Evolutionary conservation across 2,329 filamentous ascomycete species (phyloP).

Genomic region (Graphilbum ipis-grandicollis): DNA sequence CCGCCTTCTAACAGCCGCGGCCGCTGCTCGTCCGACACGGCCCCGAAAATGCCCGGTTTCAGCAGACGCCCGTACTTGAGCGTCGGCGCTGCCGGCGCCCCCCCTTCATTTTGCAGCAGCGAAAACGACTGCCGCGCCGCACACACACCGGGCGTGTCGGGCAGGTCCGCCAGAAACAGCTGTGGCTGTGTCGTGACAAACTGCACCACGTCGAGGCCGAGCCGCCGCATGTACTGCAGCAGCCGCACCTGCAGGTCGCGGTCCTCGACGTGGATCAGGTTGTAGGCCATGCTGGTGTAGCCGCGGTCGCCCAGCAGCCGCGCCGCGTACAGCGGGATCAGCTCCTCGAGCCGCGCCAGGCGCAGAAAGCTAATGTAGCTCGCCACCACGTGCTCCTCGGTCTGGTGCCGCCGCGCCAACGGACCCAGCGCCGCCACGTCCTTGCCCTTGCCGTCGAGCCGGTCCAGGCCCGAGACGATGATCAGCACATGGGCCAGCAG

Average conservation of each 20-base stretch:
- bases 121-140: conserved; percentile 28
- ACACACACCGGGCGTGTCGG: conserved; percentile 16
- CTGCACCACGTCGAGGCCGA: conserved; percentile 52
- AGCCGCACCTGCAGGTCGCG: conserved; percentile 46
- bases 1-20: too few species aligned
- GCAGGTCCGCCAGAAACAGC: conserved; percentile 31
- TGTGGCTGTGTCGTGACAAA: conserved; percentile 55
- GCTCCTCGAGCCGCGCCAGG: conserved; percentile 51
- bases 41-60: conserved; percentile 52
- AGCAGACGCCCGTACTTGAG: conserved; percentile 46
- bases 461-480: conserved; percentile 50
- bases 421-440: conserved; percentile 19
- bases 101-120: conserved; percentile 30
- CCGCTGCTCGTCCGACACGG: conserved; percentile 35
- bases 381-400: conserved; percentile 59
- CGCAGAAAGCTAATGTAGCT: conserved; percentile 70
- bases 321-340: conserved; percentile 79
- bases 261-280: conserved; percentile 57
- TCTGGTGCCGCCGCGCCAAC: conserved; percentile 19
- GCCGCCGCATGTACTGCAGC: conserved; percentile 57
- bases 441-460: conserved; percentile 13
- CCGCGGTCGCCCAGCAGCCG: conserved; percentile 48
- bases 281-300: conserved; percentile 56
- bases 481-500: conserved; percentile 50
- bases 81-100: conserved; percentile 32